Evolutionary conservation across 495 filamentous ascomycete genomes (phyloP).

Genomic region (Lepidopterella palustris): DNA sequence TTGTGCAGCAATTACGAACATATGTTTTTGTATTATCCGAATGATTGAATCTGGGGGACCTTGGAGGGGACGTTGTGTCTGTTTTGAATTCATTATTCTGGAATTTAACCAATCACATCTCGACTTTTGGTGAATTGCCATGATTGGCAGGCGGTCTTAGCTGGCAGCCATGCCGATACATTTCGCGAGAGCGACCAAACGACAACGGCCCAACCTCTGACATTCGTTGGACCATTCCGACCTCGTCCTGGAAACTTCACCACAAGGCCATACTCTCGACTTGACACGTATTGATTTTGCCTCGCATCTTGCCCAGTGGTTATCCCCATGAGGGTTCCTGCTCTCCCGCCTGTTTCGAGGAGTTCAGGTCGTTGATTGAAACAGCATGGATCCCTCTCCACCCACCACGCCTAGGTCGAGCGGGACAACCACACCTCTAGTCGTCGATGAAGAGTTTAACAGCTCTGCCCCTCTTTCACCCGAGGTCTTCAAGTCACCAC

Average conservation of each 20-base stretch:
- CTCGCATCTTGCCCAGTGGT: not conserved
- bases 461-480: conserved; percentile 5
- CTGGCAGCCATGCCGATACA: not conserved
- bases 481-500: conserved; percentile 1
- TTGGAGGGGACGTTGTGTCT: too few relatives aligned
- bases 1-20: too few relatives aligned
- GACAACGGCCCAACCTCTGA: not conserved
- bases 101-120: not conserved
- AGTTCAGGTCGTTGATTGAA: conserved; percentile 22
- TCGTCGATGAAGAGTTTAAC: conserved; percentile 13
- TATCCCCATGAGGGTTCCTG: conserved; percentile 20
- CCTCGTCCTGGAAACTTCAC: not conserved
- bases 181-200: not conserved
- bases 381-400: conserved; percentile 27
- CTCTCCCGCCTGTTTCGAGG: conserved; percentile 19
- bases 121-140: not conserved
- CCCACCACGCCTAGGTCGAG: conserved; percentile 11
- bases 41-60: too few relatives aligned
- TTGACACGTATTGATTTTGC: not conserved
- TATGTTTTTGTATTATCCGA: too few relatives aligned
- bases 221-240: not conserved
- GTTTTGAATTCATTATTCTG: too few relatives aligned
- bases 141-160: not conserved
- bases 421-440: conserved; percentile 12
- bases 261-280: not conserved